Evolutionary conservation across 805 yeast species (phyloP).

Genomic region (Saturnispora gosingensis): DNA sequence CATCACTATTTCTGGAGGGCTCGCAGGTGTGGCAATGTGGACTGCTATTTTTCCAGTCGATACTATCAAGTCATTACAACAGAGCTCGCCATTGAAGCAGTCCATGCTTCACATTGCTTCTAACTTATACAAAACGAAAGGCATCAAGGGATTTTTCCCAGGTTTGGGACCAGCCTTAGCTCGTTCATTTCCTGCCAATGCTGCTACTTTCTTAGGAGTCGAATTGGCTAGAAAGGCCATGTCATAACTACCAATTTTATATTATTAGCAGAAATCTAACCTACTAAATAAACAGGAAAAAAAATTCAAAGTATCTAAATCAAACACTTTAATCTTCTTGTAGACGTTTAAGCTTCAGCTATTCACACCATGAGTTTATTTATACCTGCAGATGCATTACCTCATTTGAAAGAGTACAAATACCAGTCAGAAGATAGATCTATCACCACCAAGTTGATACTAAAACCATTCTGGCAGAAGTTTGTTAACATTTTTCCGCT

Average conservation of each 20-base stretch:
- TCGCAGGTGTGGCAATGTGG: conserved; percentile 98
- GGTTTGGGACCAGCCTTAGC: conserved; percentile 94
- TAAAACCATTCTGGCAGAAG: conserved; percentile 75
- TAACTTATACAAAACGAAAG: conserved; percentile 65
- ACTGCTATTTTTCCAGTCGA: conserved; percentile 90
- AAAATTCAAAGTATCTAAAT: neutral
- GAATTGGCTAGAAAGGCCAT: conserved; percentile 50
- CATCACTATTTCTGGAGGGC: conserved; percentile 85
- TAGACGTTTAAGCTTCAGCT: neutral
- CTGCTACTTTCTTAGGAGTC: conserved; percentile 97
- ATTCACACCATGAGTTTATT: conserved; percentile 10
- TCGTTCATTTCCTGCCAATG: conserved; percentile 96
- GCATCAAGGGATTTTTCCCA: conserved; percentile 89
- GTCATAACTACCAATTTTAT: neutral
- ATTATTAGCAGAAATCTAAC: neutral
- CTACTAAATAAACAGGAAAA: neutral
- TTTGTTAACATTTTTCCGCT: conserved; percentile 70
- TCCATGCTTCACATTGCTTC: conserved; percentile 59
- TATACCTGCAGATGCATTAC: conserved; percentile 9
- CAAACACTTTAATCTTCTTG: neutral
- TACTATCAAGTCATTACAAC: conserved; percentile 81
- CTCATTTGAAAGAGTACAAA: conserved; percentile 16
- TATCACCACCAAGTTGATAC: conserved; percentile 57
- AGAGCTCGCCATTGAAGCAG: conserved; percentile 45
- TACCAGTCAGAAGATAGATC: conserved; percentile 80